These are phyloP conservation scores for Phytomonas francai DNA, from an alignment of 208 protist genomes.

Conservation along the genomic window DNA sequence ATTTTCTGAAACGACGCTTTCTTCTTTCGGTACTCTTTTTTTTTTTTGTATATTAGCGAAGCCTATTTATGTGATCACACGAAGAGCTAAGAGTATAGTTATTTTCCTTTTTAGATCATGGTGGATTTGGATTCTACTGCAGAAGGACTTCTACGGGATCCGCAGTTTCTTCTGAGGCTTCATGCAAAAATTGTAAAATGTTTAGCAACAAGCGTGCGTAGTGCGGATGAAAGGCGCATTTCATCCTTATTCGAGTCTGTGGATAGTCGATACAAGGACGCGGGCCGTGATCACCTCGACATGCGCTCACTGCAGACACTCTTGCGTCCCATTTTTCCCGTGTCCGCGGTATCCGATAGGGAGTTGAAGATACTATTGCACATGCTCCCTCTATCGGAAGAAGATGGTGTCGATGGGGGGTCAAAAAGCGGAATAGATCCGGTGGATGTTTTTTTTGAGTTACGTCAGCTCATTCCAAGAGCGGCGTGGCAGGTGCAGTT, in stretches of 20 bases:
- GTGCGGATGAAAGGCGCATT: slow-evolving; percentile 1
- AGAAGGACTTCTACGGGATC: slow-evolving; percentile 22
- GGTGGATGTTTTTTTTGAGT: neutral
- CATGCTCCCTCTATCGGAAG: slow-evolving; percentile 24
- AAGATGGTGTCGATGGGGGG: slow-evolving; percentile 9
- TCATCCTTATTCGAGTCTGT: slow-evolving; percentile 17
- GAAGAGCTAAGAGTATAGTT: neutral
- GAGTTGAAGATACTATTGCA: slow-evolving; percentile 50
- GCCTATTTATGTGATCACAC: neutral
- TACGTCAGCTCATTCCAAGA: neutral
- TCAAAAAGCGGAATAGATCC: neutral
- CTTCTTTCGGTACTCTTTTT: neutral
- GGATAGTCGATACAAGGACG: slow-evolving; percentile 18
- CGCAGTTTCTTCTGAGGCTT: slow-evolving; percentile 24
- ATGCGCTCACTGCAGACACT: slow-evolving; percentile 7
- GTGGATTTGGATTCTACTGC: slow-evolving; percentile 15
- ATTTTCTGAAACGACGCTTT: neutral
- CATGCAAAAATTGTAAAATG: slow-evolving; percentile 7
- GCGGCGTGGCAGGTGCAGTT: slow-evolving; percentile 5
- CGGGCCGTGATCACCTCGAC: slow-evolving; percentile 9
- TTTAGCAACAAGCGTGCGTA: neutral
- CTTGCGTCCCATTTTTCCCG: slow-evolving; percentile 42
- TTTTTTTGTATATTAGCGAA: neutral
- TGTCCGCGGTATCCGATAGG: slow-evolving; percentile 21
- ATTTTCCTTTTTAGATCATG: neutral